These are phyloP conservation scores for Acacia pycnantha DNA, from an alignment of 331 rosid species.

Conservation along the genomic window DNA sequence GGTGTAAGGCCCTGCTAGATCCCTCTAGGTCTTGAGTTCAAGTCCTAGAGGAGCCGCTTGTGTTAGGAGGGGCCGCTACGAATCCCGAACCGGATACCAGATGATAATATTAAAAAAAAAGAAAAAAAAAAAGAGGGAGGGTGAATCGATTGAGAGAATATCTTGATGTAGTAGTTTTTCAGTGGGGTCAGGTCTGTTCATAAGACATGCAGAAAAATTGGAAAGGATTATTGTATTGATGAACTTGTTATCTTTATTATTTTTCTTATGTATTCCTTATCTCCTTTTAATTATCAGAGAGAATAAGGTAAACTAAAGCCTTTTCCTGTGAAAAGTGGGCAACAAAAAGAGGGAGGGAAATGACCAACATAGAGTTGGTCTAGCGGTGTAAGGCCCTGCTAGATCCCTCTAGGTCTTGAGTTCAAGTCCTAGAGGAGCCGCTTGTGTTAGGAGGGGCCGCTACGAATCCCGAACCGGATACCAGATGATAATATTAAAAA, in stretches of 20 bases:
- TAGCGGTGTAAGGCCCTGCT: too few species aligned
- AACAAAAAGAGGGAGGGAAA: not conserved
- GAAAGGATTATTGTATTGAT: not conserved
- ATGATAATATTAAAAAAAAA: too few species aligned
- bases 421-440: too few species aligned
- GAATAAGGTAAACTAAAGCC: not conserved
- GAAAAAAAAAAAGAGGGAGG: conserved; percentile 4
- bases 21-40: too few species aligned
- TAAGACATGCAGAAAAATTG: not conserved
- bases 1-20: too few species aligned
- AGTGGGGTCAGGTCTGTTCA: not conserved
- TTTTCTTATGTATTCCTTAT: not conserved
- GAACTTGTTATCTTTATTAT: not conserved
- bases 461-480: too few species aligned
- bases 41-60: too few species aligned
- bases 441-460: too few species aligned
- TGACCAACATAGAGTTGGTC: not conserved
- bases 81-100: too few species aligned
- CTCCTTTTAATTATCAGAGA: not conserved
- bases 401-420: too few species aligned
- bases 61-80: too few species aligned
- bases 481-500: too few species aligned
- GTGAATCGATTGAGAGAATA: not conserved
- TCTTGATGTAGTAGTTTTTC: conserved; percentile 1
- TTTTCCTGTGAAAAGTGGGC: not conserved